These are phyloP conservation scores for Aspergillus fijiensis DNA, from an alignment of 2,329 filamentous ascomycete species.

Conservation along the genomic window DNA sequence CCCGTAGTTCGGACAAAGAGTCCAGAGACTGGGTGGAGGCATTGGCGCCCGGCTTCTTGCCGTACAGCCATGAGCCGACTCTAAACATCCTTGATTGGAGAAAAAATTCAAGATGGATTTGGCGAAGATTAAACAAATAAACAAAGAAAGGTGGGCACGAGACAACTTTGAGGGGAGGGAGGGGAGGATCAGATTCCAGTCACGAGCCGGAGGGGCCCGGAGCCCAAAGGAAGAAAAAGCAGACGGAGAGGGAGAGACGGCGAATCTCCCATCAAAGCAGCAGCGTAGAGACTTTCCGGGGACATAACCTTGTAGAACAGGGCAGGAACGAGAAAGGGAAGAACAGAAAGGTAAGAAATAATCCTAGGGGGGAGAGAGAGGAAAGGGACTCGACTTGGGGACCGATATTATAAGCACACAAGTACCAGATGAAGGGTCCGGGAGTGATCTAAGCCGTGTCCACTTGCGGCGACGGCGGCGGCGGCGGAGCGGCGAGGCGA, in stretches of 20 bases:
- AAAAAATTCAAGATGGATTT: not conserved
- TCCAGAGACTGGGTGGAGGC: conserved; percentile 57
- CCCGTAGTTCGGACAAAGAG: conserved; percentile 57
- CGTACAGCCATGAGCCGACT: conserved; percentile 48
- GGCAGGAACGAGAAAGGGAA: conserved; percentile 5
- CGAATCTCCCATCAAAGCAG: conserved; percentile 24
- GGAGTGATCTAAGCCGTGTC: not conserved
- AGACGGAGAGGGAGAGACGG: conserved; percentile 30
- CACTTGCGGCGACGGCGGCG: conserved; percentile 7
- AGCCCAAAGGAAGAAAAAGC: conserved; percentile 14
- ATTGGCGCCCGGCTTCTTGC: conserved; percentile 40
- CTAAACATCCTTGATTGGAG: conserved; percentile 34
- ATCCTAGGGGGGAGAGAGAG: not conserved
- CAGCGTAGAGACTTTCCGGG: conserved; percentile 18
- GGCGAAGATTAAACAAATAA: not conserved
- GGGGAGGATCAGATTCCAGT: conserved; percentile 4
- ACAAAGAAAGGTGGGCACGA: conserved; percentile 7
- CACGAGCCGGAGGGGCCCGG: conserved; percentile 19
- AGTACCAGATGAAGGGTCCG: conserved; percentile 1
- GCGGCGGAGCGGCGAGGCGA: not conserved
- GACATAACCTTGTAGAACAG: conserved; percentile 21
- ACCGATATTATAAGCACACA: not conserved
- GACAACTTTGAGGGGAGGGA: not conserved
- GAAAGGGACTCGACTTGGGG: conserved; percentile 1
- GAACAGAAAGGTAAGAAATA: not conserved